Conservation (phyloP, 306 rosid species). For the Vachellia collinsii region DNA sequence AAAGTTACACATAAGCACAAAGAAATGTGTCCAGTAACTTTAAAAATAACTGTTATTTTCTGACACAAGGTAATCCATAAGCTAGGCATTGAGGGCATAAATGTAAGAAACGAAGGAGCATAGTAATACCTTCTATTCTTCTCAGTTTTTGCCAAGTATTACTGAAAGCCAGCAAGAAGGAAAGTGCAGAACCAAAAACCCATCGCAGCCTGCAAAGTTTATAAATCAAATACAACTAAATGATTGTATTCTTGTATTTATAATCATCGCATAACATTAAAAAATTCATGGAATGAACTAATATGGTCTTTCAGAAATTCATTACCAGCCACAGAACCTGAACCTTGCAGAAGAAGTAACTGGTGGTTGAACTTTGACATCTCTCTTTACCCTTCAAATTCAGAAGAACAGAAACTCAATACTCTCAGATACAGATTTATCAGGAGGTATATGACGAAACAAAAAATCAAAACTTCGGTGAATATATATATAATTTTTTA, state of each 20-base stretch:
- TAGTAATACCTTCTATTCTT: slow-evolving; percentile 46
- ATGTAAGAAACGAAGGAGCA: not conserved
- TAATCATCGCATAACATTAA: not conserved
- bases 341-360: slow-evolving; percentile 34
- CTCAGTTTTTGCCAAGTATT: slow-evolving; percentile 26
- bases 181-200: slow-evolving; percentile 38
- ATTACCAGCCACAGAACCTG: slow-evolving; percentile 39
- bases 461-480: not conserved
- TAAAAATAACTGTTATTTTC: not conserved
- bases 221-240: not conserved
- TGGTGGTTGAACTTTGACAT: slow-evolving; percentile 29
- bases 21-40: not conserved
- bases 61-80: not conserved
- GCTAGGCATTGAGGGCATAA: not conserved
- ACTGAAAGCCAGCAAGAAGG: slow-evolving; percentile 42
- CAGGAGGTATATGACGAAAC: not conserved
- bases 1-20: not conserved
- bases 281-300: not conserved
- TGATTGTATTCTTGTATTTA: not conserved
- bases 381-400: slow-evolving; percentile 33
- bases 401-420: slow-evolving; percentile 5
- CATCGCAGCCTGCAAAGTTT: slow-evolving; percentile 50
- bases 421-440: not conserved
- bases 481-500: not conserved
- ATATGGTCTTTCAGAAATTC: slow-evolving; percentile 8